Percentiles rank a stretch among this genome's conserved stretches.
Conservation (phyloP, 257 asterid genomes). For the Forsythia viridissima region DNA sequence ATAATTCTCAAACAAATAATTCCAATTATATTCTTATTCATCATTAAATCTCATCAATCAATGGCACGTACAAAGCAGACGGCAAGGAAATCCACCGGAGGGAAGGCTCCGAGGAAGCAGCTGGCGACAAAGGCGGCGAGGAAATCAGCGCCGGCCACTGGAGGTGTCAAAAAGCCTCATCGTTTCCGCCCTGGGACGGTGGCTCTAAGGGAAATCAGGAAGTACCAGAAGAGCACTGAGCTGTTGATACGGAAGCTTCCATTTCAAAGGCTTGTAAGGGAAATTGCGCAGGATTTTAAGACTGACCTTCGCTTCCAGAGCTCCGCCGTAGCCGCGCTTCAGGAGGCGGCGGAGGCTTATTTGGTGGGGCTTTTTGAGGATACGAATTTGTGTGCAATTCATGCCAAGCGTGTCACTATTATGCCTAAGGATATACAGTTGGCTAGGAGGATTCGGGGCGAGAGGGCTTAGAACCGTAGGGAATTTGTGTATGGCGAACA, state of each 20-base stretch:
- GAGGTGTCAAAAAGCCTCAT: constrained; percentile 44
- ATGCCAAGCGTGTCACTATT: constrained; percentile 37
- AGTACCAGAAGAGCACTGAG: constrained; percentile 42
- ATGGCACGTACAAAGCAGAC: constrained; percentile 41
- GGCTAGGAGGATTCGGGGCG: constrained; percentile 43
- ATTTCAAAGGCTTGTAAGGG: constrained; percentile 39
- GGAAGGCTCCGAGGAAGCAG: constrained; percentile 39
- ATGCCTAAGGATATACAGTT: constrained; percentile 41
- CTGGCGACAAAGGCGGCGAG: constrained; percentile 42
- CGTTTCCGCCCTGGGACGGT: constrained; percentile 42
- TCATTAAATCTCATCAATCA: neutral
- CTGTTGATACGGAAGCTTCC: constrained; percentile 34
- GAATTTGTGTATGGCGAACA: neutral
- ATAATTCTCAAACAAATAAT: neutral
- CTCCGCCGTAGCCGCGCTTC: constrained; percentile 39
- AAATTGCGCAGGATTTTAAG: constrained; percentile 41
- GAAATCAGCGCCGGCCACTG: constrained; percentile 40
- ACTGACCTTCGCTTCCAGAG: constrained; percentile 40
- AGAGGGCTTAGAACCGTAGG: constrained; percentile 27
- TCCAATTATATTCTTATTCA: neutral
- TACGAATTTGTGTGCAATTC: constrained; percentile 37
- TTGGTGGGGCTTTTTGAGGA: constrained; percentile 39
- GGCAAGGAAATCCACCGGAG: constrained; percentile 38
- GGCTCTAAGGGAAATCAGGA: constrained; percentile 36
- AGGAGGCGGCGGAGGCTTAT: constrained; percentile 46